Evolutionary conservation across 495 filamentous ascomycete genomes (phyloP).

Genomic region (Podospora sp.): DNA sequence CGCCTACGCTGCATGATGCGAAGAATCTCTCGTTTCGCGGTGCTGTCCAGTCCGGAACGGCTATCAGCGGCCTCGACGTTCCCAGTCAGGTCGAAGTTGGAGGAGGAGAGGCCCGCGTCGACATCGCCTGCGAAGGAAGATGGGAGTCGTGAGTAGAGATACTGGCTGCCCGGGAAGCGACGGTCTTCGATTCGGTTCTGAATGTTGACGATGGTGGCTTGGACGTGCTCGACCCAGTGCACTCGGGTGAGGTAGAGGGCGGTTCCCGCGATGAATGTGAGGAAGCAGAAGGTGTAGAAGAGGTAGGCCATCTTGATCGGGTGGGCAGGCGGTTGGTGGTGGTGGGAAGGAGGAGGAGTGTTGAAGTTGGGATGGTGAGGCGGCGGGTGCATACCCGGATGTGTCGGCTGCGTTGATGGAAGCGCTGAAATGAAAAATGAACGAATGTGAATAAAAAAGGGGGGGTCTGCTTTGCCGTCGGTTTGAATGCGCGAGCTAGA

Average conservation of each 20-base stretch:
- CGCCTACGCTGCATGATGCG: conserved; percentile 80
- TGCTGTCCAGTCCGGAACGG: conserved; percentile 76
- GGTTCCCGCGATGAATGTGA: conserved; percentile 60
- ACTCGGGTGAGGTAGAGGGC: conserved; percentile 77
- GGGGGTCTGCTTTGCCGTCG: background rate
- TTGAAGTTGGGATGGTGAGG: background rate
- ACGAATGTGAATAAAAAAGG: background rate
- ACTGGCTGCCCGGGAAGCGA: conserved; percentile 59
- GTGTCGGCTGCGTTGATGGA: background rate
- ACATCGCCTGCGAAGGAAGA: conserved; percentile 70
- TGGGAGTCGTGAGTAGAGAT: conserved; percentile 71
- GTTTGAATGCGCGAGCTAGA: background rate
- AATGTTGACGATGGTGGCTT: conserved; percentile 46
- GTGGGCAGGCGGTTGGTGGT: too few relatives aligned
- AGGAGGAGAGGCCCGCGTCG: conserved; percentile 80
- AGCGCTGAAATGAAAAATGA: background rate
- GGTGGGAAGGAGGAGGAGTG: background rate
- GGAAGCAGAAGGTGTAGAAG: conserved; percentile 72
- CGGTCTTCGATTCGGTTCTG: conserved; percentile 11
- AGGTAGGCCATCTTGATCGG: conserved; percentile 66
- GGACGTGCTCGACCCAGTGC: conserved; percentile 69
- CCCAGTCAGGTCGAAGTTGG: conserved; percentile 73
- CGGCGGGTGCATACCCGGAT: background rate
- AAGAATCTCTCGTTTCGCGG: conserved; percentile 75
- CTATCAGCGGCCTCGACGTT: conserved; percentile 79